Percentiles rank a stretch among this genome's conserved stretches.
These are phyloP conservation scores for Euphrasia confusa DNA, from an alignment of 257 asterid species.

Conservation along the genomic window DNA sequence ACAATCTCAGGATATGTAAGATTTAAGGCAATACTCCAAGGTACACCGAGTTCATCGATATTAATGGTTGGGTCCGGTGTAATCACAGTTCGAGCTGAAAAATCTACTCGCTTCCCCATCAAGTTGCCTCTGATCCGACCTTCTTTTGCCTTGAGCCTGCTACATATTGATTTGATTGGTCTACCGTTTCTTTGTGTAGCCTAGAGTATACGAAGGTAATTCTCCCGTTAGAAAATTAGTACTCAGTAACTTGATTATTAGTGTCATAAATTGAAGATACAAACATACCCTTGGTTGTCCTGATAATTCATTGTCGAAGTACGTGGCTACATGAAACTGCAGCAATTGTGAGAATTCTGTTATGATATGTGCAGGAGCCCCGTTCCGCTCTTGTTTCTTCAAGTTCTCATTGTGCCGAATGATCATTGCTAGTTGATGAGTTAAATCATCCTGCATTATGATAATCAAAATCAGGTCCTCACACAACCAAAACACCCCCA, in stretches of 20 bases:
- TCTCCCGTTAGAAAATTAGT: constrained; percentile 20
- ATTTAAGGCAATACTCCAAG: constrained; percentile 98
- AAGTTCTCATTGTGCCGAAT: constrained; percentile 93
- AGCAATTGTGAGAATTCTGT: constrained; percentile 93
- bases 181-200: constrained; percentile 99
- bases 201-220: constrained; percentile 33
- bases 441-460: constrained; percentile 84
- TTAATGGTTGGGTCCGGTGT: constrained; percentile 98
- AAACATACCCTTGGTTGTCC: constrained; percentile 92
- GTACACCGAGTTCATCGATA: constrained; percentile 93
- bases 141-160: constrained; percentile 97
- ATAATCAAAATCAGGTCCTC: constrained; percentile 26
- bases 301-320: constrained; percentile 93
- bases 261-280: constrained; percentile 5
- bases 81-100: constrained; percentile 97
- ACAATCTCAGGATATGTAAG: constrained; percentile 98
- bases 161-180: constrained; percentile 93
- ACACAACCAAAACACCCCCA: constrained; percentile 18
- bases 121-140: constrained; percentile 97
- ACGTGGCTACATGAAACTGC: constrained; percentile 96
- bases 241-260: constrained; percentile 12
- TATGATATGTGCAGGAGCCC: constrained; percentile 97
- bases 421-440: constrained; percentile 97
- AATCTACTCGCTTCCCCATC: constrained; percentile 99
- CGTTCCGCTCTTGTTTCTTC: constrained; percentile 95